A percentile compares a stretch with the other conserved stretches of the same genome.
Evolutionary conservation across 2,329 filamentous ascomycete genomes (phyloP).

Genomic region (Ascochyta koolunga): DNA sequence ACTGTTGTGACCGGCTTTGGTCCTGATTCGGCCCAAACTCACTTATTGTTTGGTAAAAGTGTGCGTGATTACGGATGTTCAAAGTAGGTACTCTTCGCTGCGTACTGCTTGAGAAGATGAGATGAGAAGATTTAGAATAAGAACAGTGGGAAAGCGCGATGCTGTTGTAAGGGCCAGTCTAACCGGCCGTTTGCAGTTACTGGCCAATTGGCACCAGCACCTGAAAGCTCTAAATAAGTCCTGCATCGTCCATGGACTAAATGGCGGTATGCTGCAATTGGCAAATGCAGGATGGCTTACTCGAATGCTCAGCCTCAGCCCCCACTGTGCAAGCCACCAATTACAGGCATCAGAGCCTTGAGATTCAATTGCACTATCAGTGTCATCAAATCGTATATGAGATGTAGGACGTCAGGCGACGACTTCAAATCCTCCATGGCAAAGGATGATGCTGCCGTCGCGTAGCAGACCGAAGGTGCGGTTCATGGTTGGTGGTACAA

Average conservation of each 20-base stretch:
- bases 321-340: constrained; percentile 16
- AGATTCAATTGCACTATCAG: not conserved
- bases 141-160: not conserved
- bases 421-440: not conserved
- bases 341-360: not conserved
- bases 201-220: constrained; percentile 3
- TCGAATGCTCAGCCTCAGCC: constrained; percentile 27
- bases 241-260: constrained; percentile 14
- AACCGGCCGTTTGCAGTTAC: not conserved
- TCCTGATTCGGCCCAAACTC: not conserved
- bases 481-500: constrained; percentile 7
- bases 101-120: not conserved
- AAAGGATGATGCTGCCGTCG: not conserved
- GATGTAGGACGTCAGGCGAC: constrained; percentile 1
- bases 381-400: not conserved
- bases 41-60: not conserved
- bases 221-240: constrained; percentile 4
- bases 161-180: not conserved
- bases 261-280: constrained; percentile 20
- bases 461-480: constrained; percentile 1
- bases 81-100: not conserved
- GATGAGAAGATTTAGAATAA: not conserved
- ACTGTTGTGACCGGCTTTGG: not conserved
- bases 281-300: constrained; percentile 22
- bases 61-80: not conserved